phyloP scores from a whole-genome alignment of 176 grass and related monocot genomes.

The Bromus sterilis region DNA sequence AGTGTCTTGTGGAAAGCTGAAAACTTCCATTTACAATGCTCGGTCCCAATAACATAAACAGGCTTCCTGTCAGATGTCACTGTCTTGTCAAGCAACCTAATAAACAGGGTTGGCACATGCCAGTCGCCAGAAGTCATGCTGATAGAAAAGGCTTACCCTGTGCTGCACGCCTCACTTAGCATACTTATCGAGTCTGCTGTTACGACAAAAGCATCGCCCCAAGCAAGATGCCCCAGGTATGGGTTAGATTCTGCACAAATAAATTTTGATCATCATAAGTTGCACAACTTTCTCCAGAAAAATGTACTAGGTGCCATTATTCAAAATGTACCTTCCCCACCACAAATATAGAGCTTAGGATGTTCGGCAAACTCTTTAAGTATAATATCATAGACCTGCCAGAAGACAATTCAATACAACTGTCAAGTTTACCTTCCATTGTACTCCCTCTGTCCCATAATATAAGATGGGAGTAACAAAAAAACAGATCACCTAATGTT shows the following conservation, averaged over 20 bases:
- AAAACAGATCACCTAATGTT: not conserved
- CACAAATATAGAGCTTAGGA: constrained; percentile 82
- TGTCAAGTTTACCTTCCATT: not conserved
- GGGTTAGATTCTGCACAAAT: constrained; percentile 69
- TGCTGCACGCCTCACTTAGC: constrained; percentile 95
- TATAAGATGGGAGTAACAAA: too few species aligned
- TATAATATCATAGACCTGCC: constrained; percentile 62
- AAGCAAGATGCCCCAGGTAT: constrained; percentile 89
- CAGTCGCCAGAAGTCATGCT: not conserved
- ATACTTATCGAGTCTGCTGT: constrained; percentile 89
- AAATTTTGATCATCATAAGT: not conserved
- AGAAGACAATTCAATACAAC: constrained; percentile 6
- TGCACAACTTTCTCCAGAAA: constrained; percentile 1
- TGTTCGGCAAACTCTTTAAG: constrained; percentile 54
- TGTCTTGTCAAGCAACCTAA: not conserved
- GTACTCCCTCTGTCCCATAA: too few species aligned
- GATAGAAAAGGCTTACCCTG: constrained; percentile 47
- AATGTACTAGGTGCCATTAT: not conserved
- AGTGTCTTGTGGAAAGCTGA: constrained; percentile 80
- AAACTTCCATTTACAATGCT: constrained; percentile 91
- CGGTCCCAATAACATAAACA: constrained; percentile 85
- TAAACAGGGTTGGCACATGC: not conserved
- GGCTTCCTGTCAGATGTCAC: constrained; percentile 60
- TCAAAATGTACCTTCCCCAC: constrained; percentile 64
- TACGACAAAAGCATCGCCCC: constrained; percentile 94